These are phyloP conservation scores for Fraxinus cuspidata DNA, from an alignment of 257 asterid species.

Conservation along the genomic window DNA sequence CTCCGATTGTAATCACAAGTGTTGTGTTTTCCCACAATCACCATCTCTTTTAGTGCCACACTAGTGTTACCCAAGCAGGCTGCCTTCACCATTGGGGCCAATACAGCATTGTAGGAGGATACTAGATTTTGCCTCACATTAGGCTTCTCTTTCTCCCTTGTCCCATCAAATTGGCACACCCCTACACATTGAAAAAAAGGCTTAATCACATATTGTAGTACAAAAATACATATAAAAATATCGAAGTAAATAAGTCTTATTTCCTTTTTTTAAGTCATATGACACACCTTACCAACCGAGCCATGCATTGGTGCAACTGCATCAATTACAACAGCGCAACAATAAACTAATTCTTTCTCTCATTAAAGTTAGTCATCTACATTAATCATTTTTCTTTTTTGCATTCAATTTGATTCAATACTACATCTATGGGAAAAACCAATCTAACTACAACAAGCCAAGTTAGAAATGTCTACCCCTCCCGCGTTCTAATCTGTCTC, in stretches of 20 bases:
- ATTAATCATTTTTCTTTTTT: too few relatives aligned
- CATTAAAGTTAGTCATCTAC: background rate
- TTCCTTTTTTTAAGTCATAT: background rate
- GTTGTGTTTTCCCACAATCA: conserved; percentile 6
- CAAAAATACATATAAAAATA: background rate
- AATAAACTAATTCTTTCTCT: background rate
- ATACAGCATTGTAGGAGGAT: conserved; percentile 61
- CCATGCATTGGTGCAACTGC: background rate
- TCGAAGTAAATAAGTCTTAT: background rate
- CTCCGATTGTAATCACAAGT: conserved; percentile 27
- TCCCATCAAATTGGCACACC: conserved; percentile 67
- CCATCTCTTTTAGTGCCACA: conserved; percentile 30
- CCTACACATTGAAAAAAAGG: conserved; percentile 48
- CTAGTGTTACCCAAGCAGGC: conserved; percentile 55
- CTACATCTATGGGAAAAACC: background rate
- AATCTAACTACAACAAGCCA: background rate
- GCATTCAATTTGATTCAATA: background rate
- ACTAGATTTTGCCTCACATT: conserved; percentile 69
- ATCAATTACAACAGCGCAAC: background rate
- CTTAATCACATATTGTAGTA: background rate
- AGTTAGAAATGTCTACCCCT: background rate
- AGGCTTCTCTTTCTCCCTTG: conserved; percentile 63
- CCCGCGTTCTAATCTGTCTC: background rate
- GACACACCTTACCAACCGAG: background rate
- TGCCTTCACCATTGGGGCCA: conserved; percentile 66